phyloP scores from a whole-genome alignment of 495 filamentous ascomycete genomes.

The Bacidia gigantensis region DNA sequence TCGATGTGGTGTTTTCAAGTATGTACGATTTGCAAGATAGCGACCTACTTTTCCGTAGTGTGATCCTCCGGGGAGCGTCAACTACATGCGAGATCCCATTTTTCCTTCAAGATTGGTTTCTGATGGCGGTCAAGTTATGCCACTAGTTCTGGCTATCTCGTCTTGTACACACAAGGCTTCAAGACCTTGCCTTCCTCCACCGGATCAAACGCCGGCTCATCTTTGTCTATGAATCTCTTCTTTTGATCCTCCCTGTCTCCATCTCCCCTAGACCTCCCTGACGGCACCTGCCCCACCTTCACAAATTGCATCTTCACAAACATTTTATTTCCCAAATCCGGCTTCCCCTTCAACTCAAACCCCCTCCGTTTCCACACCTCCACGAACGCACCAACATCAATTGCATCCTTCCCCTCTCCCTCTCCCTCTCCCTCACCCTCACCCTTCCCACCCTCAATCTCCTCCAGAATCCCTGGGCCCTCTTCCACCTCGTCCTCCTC shows the following conservation, averaged over 20 bases:
- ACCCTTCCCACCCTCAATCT: conserved; percentile 33
- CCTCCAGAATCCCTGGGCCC: conserved; percentile 20
- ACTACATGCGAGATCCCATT: no score
- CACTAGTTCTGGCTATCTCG: no score
- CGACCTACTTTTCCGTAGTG: no score
- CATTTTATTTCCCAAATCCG: conserved; percentile 89
- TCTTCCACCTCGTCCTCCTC: conserved; percentile 29
- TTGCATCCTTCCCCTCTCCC: conserved; percentile 47
- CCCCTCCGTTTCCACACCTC: conserved; percentile 65
- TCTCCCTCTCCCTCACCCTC: conserved; percentile 38
- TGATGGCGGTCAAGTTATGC: no score
- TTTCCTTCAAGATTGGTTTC: no score
- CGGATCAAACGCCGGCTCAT: conserved; percentile 35
- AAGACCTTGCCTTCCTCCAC: conserved; percentile 46
- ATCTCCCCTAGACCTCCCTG: conserved; percentile 20
- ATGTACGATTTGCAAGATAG: no score
- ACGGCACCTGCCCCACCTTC: conserved; percentile 43
- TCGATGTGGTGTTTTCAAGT: no score
- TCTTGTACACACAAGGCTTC: conserved; percentile 96
- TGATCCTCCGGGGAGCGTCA: no score
- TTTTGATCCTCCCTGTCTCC: conserved; percentile 27
- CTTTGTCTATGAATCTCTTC: conserved; percentile 46
- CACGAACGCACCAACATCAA: conserved; percentile 79
- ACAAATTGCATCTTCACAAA: conserved; percentile 93
- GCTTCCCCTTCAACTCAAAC: conserved; percentile 51